Base-by-base conservation (phyloP, 2,329 filamentous ascomycete genomes). In the Intubia oerlemansii region DNA sequence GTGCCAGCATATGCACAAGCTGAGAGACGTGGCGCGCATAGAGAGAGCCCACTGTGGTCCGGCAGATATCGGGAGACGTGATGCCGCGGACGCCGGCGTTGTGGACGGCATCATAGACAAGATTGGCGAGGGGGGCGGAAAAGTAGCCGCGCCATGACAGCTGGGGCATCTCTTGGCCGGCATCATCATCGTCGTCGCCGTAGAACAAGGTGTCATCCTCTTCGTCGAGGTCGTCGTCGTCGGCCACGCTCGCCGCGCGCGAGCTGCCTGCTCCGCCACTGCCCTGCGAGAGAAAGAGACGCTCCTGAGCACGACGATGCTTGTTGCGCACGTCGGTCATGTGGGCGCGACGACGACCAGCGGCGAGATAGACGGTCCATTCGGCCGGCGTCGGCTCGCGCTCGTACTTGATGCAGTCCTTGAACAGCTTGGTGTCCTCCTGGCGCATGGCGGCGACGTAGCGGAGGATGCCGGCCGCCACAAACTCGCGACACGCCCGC, bases 401-500 rank as follows among this genome's bases (percentile, higher is more conserved):
- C 26, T 59, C 47, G 32, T 59, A 70, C 36, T 64, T 65, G 35
- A 72, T 53, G 38, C 67, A 72, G 38, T 71, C 65, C 37, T 66
- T 68, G 48, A 62, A 69, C 5, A 70, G 48, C 31, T 56, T 56
- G 32, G 44, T 47, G 16, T 46, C 45, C 19, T 56, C 53, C 11
- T 54, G 51, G 9, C 66, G 57, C 21, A 56, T 58, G 5, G 64
- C 65, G 4, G 62, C 62, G 4, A 66, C 60, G 36, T 66, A 69
- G 26, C 58, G 56, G 13, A 68, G 51, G 17, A 62, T 54, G 5
- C 65, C 66, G 26, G 59, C 50, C 15, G 56, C 53, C 14, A 62
- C 63, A 34, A 70, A 55, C 38, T 64, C 65, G 11, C 67, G 57
- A 26, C 61, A 65, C 10, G 61, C 59, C 38, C 65, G 66, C 7